A percentile compares a stretch with the other conserved stretches of the same genome.
Conservation (phyloP, 495 filamentous ascomycete species). For the Chlorociboria aeruginascens region DNA sequence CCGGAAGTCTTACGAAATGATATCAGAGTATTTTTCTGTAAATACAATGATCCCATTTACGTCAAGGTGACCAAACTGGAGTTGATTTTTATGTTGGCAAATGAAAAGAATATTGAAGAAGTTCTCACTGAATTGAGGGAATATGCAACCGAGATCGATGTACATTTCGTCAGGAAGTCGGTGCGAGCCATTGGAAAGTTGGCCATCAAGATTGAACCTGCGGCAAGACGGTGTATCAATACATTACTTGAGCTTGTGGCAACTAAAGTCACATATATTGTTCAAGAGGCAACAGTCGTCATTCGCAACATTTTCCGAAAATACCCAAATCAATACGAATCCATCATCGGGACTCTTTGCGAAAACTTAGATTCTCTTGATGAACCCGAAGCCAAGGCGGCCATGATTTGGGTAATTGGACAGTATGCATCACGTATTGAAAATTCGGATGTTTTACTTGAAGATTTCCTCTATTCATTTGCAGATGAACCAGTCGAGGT, state of each 20-base stretch:
- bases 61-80: constrained; percentile 99
- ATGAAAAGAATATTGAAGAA: constrained; percentile 89
- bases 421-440: constrained; percentile 97
- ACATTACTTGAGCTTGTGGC: constrained; percentile 85
- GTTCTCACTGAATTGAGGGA: constrained; percentile 91
- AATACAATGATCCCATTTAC: constrained; percentile 99
- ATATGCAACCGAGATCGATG: constrained; percentile 97
- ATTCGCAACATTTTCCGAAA: constrained; percentile 99
- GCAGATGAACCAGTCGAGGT: constrained; percentile 90
- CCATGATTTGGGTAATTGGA: constrained; percentile 99
- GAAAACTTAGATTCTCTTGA: constrained; percentile 94
- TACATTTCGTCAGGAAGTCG: constrained; percentile 96
- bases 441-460: constrained; percentile 84
- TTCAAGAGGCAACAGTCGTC: constrained; percentile 98
- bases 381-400: constrained; percentile 97
- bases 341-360: constrained; percentile 89
- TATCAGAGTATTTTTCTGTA: constrained; percentile 98
- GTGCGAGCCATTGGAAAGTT: constrained; percentile 96
- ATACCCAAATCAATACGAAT: constrained; percentile 97
- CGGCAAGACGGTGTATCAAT: constrained; percentile 81
- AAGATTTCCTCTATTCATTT: constrained; percentile 91
- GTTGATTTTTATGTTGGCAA: constrained; percentile 97
- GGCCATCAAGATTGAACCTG: constrained; percentile 97
- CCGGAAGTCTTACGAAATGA: constrained; percentile 94
- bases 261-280: constrained; percentile 99